Evolutionary conservation across 1,139 yeast genomes (phyloP), one percentile per base, ranked within the genome.

Genomic region (Yamadazyma taylorii): DNA sequence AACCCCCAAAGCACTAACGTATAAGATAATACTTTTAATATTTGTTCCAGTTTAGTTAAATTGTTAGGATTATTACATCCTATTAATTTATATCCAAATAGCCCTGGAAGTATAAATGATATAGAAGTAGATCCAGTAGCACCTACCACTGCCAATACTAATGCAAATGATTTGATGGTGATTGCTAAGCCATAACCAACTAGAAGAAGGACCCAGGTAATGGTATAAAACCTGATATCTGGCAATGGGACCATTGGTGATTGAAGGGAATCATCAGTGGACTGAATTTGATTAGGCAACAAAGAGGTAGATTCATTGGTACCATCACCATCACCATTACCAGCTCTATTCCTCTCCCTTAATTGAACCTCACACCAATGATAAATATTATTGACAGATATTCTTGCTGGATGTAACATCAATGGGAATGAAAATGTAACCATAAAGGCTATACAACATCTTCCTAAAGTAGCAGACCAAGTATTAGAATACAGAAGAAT

Each of bases 401-500:
- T 81, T 40, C 98, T 70, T 33, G 95, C 86, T 1, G 98, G 98
- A 57, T 90, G 96, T 53, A 88, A 78, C 83, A 90, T 85, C 48
- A 92, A 71, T 14, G 98, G 98, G 65, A 84, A 92, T 6, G 96
- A 85, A 45, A 92, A 76, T 10, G 86, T 65, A 29, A 94, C 95
- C 84, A 92, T 80, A 30, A 85, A 66, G 1, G 86, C 94, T 43
- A 92, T 77, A 26, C 89, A 78, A 15, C 79, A 67, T 43, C 92
- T 77, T 9, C 95, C 97, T 34, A 87, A 52, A 9, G 78, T 73
- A 4, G 86, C 72, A 33, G 74, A 52, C 35, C 70, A 51, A 31
- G 69, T 71, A 4, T 65, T 61, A 29, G 81, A 69, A 52, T 81
- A 83, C 66, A 76, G 81, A 46, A 88, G 63, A 35, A 94, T 79